Conservation (phyloP, 805 yeast genomes). For the Wickerhamiella parazyma region DNA sequence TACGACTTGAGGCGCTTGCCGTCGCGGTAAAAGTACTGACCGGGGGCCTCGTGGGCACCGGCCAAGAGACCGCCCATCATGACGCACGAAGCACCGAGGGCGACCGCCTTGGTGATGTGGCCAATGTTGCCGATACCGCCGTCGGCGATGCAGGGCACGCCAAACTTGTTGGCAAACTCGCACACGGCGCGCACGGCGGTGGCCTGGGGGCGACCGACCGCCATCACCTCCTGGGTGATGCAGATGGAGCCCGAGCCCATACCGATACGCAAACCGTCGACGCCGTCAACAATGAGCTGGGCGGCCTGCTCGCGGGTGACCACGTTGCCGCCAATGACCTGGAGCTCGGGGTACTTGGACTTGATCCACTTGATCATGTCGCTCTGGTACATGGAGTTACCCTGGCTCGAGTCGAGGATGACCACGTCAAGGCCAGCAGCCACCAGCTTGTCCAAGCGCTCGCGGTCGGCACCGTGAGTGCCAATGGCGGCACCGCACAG, state of each 20-base stretch:
- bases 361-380: slow-evolving; percentile 90
- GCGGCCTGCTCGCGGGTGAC: slow-evolving; percentile 99
- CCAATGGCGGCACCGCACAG: slow-evolving; percentile 99
- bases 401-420: slow-evolving; percentile 90
- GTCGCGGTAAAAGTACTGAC: slow-evolving; percentile 94
- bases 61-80: slow-evolving; percentile 99
- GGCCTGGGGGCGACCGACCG: slow-evolving; percentile 99
- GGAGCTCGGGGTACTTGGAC: slow-evolving; percentile 57
- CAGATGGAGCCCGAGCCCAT: slow-evolving; percentile 99
- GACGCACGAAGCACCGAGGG: slow-evolving; percentile 91
- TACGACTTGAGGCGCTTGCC: slow-evolving; percentile 94
- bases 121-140: slow-evolving; percentile 99
- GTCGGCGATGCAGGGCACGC: slow-evolving; percentile 98
- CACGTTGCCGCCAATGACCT: slow-evolving; percentile 95
- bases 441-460: slow-evolving; percentile 69
- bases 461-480: slow-evolving; percentile 78
- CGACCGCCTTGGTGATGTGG: slow-evolving; percentile 91
- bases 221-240: slow-evolving; percentile 99
- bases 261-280: slow-evolving; percentile 96
- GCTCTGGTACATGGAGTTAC: slow-evolving; percentile 90
- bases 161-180: slow-evolving; percentile 87
- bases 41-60: slow-evolving; percentile 97
- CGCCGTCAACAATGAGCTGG: slow-evolving; percentile 83
- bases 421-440: slow-evolving; percentile 97
- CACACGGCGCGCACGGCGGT: slow-evolving; percentile 93